These are phyloP conservation scores for Mycena sanguinolenta DNA, from an alignment of 768 basidiomycete species.

Conservation along the genomic window DNA sequence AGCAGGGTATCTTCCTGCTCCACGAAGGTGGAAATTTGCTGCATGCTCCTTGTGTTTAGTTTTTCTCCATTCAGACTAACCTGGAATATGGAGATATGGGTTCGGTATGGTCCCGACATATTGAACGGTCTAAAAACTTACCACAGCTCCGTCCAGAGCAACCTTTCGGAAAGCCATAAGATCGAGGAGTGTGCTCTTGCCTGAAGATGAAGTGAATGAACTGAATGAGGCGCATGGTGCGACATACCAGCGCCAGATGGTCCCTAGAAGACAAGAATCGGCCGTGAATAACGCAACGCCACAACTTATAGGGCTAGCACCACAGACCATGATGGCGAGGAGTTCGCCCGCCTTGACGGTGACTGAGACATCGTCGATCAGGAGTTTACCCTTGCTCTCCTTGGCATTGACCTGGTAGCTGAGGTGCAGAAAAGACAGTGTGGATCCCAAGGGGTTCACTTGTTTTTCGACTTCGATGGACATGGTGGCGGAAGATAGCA, in stretches of 20 bases:
- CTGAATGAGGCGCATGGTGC: background rate
- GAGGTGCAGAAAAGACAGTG: constrained; percentile 51
- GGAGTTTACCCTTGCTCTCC: constrained; percentile 43
- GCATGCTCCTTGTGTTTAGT: constrained; percentile 48
- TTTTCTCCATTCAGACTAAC: constrained; percentile 48
- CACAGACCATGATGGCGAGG: constrained; percentile 56
- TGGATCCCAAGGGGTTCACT: constrained; percentile 34
- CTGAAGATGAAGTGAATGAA: constrained; percentile 31
- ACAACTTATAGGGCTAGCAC: background rate
- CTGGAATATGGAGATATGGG: constrained; percentile 37
- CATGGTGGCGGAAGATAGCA: background rate
- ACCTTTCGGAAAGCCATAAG: constrained; percentile 58
- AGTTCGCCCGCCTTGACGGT: constrained; percentile 56
- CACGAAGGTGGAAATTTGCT: constrained; percentile 62
- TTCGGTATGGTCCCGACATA: background rate
- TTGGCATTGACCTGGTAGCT: constrained; percentile 47
- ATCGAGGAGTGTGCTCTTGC: constrained; percentile 61
- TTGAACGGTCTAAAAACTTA: constrained; percentile 31
- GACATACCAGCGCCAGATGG: constrained; percentile 59
- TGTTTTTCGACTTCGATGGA: background rate
- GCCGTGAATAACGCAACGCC: constrained; percentile 11
- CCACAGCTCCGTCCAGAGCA: constrained; percentile 45
- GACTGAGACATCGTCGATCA: constrained; percentile 58
- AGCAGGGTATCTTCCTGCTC: constrained; percentile 74
- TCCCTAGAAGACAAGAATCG: constrained; percentile 44